Base-by-base conservation (phyloP, 164 flowering plant species). In the Nelumbo lutea region DNA sequence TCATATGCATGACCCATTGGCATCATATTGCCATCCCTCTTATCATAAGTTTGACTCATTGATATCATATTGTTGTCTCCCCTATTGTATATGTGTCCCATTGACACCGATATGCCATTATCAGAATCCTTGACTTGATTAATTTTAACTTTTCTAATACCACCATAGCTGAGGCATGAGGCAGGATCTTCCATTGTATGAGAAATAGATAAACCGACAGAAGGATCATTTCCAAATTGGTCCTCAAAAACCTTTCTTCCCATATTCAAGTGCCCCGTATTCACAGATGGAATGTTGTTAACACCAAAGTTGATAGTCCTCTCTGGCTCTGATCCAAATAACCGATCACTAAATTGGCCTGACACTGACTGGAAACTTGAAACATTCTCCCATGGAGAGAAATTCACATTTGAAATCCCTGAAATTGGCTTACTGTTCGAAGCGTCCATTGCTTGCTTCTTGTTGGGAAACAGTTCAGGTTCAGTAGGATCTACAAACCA, bases 401-500 rank as follows among this genome's bases (percentile, higher is more conserved):
- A 10, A 72, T 61, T 70, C 6, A 75, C 64, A 75, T 61, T 76
- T 11, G 75, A 43, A 15, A 80, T 59, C 62, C 73, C 87, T 8
- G 80, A 63, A 62, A 66, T 69, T 10, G 70, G 38, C 57, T 77
- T 77, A 63, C 62, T 67, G 71, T 66, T 62, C 66, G 82, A 44
- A 48, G 58, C 42, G 68, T 76, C 79, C 7, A 79, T 61, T 6
- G 77, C 27, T 27, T 27, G 27, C 27, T 27, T 27, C 27, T 27
- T 27, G 27, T 27, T 27, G 27, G 27, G 27, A 43, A 77, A 67
- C 4, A 72, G 61, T 62, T 76, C 84, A 55, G 76, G 56, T 38
- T 81, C 87, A 53, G 72, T 72, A 61, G 69, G 56, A 79, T 84
- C 86, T n/a, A 74, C 47, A 68, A 79, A 74, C 87, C 90, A 88